Base-by-base conservation (phyloP, 257 asterid genomes). In the Przewalskia tangutica region DNA sequence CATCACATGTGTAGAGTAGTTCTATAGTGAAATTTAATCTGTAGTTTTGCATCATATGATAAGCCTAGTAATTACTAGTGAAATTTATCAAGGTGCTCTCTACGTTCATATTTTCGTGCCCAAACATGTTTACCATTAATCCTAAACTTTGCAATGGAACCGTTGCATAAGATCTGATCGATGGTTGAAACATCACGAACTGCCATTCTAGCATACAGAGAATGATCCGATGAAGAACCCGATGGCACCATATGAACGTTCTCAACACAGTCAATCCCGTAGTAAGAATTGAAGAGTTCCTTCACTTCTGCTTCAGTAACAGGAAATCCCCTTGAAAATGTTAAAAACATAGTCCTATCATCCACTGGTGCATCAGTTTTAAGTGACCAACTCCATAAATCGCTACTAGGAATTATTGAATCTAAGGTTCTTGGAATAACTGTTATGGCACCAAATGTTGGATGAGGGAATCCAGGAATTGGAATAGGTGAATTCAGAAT, bases 401-500 rank as follows among this genome's bases (percentile, higher is more conserved):
- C 82, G 44, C 55, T 13, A 10, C 79, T 48, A 0, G 86, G 76
- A 34, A 86, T 60, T 16, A 59, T 66, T 23, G 56, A 71, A 27
- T 70, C 81, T 12, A 17, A 56, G 0, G 13, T 1, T 34, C 84
- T 64, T 6, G 82, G 84, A 40, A 86, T 58, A 4, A 86, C 55
- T 2, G 50, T 60, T 27, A 84, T 7, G 0, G 73, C 3, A 7
- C 89, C 89, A 14, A 68, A 86, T 13, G 51, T 67, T 3, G 88
- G 85, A 59, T 86, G 86, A n/a, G 85, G 85, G 8, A 86, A 86
- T 51, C 88, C 85, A 23, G 80, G 80, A 67, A 83, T 23, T 0
- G 9, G 17, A 4, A 86, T 38, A 38, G 83, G 81, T 2, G n/a
- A 14, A 65, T 81, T 50, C 32, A 56, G 64, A 18, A 0, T 5